Conservation (phyloP, 2,329 filamentous ascomycete genomes). For the Thermomyces lanuginosus region DNA sequence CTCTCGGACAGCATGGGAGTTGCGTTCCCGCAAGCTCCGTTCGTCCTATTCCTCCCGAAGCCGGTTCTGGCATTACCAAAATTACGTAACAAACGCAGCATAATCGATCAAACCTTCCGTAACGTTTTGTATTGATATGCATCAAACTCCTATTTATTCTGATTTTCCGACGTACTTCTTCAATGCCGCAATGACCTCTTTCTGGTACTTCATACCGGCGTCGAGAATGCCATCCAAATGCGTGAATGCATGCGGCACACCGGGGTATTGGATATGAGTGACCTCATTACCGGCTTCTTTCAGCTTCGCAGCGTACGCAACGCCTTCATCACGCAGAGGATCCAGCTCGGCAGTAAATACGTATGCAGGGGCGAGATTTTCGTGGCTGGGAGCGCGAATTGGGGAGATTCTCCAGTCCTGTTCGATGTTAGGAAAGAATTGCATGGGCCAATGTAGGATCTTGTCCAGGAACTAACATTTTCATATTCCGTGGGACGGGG, state of each 20-base stretch:
- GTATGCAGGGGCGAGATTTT: constrained; percentile 22
- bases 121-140: no score
- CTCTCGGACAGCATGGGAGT: no score
- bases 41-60: no score
- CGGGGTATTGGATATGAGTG: constrained; percentile 15
- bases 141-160: no score
- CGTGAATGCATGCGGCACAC: constrained; percentile 21
- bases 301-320: constrained; percentile 23
- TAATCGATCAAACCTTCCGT: no score
- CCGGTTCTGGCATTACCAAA: no score
- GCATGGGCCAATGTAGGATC: not conserved
- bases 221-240: constrained; percentile 18
- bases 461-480: constrained; percentile 16
- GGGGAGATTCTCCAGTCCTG: constrained; percentile 29
- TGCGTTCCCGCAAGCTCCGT: no score
- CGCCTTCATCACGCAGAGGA: constrained; percentile 27
- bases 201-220: constrained; percentile 13
- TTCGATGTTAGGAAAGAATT: not conserved
- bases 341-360: constrained; percentile 27
- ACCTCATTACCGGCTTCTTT: constrained; percentile 19
- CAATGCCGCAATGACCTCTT: no score
- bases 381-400: constrained; percentile 21
- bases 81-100: no score
- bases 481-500: constrained; percentile 19
- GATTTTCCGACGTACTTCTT: no score